Conservation (phyloP, 345 rosid genomes). For the Syzygium jambos region DNA sequence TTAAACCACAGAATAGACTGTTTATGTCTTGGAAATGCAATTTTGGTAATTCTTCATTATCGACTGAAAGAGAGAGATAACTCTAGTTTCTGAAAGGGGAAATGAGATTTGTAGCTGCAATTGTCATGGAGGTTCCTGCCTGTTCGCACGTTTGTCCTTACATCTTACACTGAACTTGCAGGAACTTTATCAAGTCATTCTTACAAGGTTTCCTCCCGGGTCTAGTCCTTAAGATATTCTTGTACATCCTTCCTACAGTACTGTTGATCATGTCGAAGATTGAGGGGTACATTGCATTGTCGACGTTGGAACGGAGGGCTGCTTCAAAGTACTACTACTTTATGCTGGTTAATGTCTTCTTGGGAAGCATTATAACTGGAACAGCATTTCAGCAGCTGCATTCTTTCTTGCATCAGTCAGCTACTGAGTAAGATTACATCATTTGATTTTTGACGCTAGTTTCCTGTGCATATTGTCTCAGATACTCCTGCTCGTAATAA, state of each 20-base stretch:
- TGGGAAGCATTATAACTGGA: conserved; percentile 92
- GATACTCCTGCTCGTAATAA: neutral
- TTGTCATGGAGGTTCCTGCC: neutral
- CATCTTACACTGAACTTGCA: conserved; percentile 16
- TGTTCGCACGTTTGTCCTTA: neutral
- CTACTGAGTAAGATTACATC: conserved; percentile 59
- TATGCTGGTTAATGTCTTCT: conserved; percentile 93
- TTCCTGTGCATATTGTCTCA: neutral
- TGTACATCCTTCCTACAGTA: conserved; percentile 68
- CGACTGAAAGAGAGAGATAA: neutral
- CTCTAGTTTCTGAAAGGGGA: neutral
- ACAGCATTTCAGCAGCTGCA: conserved; percentile 90
- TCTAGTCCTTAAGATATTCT: conserved; percentile 81
- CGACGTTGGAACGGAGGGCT: conserved; percentile 76
- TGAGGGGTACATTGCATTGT: conserved; percentile 76
- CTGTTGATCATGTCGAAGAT: conserved; percentile 87
- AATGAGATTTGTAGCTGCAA: neutral
- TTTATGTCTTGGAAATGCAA: neutral
- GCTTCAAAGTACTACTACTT: conserved; percentile 93
- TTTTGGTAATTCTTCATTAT: neutral
- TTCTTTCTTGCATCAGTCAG: conserved; percentile 87
- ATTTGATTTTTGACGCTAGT: neutral
- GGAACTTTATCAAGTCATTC: conserved; percentile 91
- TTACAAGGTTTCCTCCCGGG: conserved; percentile 98
- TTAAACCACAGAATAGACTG: neutral